Conservation (phyloP, 192 early-diverging fungal species). For the Umbelopsis vinacea region DNA sequence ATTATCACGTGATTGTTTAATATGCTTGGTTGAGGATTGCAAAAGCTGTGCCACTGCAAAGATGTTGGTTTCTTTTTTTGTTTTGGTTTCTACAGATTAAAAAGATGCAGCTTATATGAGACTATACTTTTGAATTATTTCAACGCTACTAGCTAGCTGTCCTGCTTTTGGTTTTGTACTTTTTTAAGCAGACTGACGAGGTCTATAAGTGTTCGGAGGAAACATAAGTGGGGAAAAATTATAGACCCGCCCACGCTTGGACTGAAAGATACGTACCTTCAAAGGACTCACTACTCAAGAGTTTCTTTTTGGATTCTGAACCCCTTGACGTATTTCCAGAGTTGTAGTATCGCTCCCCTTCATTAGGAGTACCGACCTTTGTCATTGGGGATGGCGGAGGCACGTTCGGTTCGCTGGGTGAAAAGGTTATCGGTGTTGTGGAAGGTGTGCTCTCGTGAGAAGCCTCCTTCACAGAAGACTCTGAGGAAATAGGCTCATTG, state of each 20-base stretch:
- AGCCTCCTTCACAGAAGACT: slow-evolving; percentile 21
- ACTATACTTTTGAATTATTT: not conserved
- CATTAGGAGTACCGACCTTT: slow-evolving; percentile 10
- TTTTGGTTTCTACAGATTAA: not conserved
- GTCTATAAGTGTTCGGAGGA: not conserved
- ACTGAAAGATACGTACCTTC: not conserved
- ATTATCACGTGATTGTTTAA: not conserved
- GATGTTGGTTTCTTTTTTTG: too few relatives aligned
- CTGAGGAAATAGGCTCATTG: slow-evolving; percentile 11
- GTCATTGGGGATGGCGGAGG: slow-evolving; percentile 22
- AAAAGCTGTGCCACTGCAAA: too few relatives aligned
- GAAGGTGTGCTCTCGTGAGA: slow-evolving; percentile 18
- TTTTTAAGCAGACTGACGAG: slow-evolving; percentile 16
- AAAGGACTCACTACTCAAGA: slow-evolving; percentile 13
- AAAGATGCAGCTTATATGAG: not conserved
- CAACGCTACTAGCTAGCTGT: not conserved
- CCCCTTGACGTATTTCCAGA: not conserved
- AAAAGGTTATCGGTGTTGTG: slow-evolving; percentile 11
- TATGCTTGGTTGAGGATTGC: not conserved
- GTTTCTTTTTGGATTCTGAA: slow-evolving; percentile 18
- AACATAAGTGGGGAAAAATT: slow-evolving; percentile 3
- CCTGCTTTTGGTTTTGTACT: slow-evolving; percentile 18
- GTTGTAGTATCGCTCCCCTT: not conserved
- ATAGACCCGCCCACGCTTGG: not conserved
- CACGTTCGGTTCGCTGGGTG: slow-evolving; percentile 16